A percentile compares a stretch with the other conserved stretches of the same genome.
Evolutionary conservation across 345 rosid genomes (phyloP).

Genomic region (Hibiscus mutabilis): DNA sequence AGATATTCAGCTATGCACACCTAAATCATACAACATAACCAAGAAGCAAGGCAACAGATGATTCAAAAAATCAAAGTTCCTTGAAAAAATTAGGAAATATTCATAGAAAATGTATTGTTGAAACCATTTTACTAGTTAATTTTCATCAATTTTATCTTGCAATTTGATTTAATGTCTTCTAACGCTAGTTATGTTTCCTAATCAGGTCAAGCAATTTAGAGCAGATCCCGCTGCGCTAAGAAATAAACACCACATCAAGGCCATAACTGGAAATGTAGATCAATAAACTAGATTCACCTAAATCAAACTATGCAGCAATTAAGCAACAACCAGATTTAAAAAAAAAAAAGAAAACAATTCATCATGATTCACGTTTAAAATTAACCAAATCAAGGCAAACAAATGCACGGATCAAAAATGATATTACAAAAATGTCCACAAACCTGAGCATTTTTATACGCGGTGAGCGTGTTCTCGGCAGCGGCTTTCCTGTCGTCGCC

Average conservation of each 20-base stretch:
- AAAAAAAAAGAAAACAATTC: no score
- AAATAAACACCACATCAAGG: no score
- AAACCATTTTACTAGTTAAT: not conserved
- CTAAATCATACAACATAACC: not conserved
- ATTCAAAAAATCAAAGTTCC: not conserved
- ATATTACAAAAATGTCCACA: slow-evolving; percentile 3
- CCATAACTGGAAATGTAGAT: no score
- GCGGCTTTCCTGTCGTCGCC: slow-evolving; percentile 18
- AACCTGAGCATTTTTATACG: slow-evolving; percentile 20
- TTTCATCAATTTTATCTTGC: not conserved
- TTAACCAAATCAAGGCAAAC: not conserved
- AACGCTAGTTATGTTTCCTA: not conserved
- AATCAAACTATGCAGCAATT: not conserved
- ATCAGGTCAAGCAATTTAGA: no score
- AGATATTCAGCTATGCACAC: not conserved
- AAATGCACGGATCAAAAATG: not conserved
- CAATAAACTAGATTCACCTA: no score
- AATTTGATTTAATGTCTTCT: not conserved
- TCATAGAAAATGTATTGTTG: not conserved
- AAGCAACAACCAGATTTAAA: no score
- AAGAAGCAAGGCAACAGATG: not conserved
- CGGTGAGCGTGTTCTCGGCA: slow-evolving; percentile 19
- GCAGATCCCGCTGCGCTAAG: not conserved
- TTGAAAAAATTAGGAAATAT: no score
- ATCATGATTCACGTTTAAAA: no score